Percentiles rank a stretch among this genome's conserved stretches.
Evolutionary conservation across 345 rosid species (phyloP).

Genomic region (Populus deltoides): DNA sequence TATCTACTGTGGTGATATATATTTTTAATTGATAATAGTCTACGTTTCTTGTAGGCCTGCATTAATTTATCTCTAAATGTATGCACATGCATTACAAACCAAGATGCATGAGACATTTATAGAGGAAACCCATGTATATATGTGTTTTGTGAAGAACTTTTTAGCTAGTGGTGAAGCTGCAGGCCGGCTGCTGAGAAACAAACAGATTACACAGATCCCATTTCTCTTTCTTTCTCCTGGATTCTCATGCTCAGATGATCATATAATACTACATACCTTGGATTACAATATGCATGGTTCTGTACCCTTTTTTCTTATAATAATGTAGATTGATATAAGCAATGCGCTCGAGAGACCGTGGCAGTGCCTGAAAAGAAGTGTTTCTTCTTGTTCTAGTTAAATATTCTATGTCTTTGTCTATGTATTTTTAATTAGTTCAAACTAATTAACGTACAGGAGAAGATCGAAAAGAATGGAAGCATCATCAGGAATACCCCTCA

Average conservation of each 20-base stretch:
- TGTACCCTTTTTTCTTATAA: background rate
- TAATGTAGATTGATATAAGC: background rate
- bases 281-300: background rate
- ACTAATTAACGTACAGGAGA: background rate
- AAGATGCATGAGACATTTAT: background rate
- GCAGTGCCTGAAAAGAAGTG: background rate
- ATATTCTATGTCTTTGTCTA: background rate
- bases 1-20: background rate
- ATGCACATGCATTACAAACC: background rate
- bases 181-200: constrained; percentile 15
- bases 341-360: background rate
- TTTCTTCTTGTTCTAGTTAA: background rate
- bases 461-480: constrained; percentile 3
- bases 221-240: background rate
- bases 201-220: background rate
- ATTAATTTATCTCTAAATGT: background rate
- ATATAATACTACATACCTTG: background rate
- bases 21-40: background rate
- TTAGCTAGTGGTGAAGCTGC: background rate
- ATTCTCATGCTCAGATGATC: background rate
- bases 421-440: background rate
- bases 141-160: background rate
- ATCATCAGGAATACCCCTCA: background rate
- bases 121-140: background rate
- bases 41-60: constrained; percentile 4